Conservation (phyloP, 148 eudicot species). For the Vaccinium myrtillus region DNA sequence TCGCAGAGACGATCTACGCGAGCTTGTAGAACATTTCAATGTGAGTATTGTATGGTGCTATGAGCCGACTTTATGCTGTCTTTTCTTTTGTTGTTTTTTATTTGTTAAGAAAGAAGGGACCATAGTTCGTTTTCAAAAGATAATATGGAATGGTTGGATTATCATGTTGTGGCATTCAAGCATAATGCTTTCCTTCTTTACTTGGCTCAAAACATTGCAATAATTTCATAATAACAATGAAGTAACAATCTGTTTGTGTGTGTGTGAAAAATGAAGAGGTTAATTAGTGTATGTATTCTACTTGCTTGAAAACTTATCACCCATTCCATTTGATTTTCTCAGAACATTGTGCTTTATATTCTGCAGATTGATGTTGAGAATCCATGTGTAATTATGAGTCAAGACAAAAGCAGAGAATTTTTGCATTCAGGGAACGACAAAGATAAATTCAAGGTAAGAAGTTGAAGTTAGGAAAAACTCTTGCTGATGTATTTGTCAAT, state of each 20-base stretch:
- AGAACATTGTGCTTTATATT: constrained; percentile 16
- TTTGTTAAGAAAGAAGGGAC: background rate
- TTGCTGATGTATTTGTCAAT: constrained; percentile 6
- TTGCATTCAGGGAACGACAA: constrained; percentile 89
- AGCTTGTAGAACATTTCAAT: constrained; percentile 86
- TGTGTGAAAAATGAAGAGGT: background rate
- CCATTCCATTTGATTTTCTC: background rate
- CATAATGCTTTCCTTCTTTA: background rate
- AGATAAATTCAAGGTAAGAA: constrained; percentile 87
- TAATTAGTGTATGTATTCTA: background rate
- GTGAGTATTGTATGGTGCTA: constrained; percentile 45
- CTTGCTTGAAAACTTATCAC: constrained; percentile 8
- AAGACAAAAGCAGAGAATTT: constrained; percentile 99
- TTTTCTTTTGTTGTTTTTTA: background rate
- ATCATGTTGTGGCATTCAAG: background rate
- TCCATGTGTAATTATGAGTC: constrained; percentile 97
- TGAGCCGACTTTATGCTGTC: background rate
- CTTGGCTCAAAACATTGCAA: background rate
- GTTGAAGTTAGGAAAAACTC: background rate
- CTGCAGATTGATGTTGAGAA: constrained; percentile 97
- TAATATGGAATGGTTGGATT: background rate
- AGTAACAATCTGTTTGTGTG: background rate
- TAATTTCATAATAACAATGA: background rate
- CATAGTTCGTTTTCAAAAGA: background rate
- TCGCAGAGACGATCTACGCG: constrained; percentile 79